Conservation (phyloP, 805 yeast species). For the Pichia exigua region DNA sequence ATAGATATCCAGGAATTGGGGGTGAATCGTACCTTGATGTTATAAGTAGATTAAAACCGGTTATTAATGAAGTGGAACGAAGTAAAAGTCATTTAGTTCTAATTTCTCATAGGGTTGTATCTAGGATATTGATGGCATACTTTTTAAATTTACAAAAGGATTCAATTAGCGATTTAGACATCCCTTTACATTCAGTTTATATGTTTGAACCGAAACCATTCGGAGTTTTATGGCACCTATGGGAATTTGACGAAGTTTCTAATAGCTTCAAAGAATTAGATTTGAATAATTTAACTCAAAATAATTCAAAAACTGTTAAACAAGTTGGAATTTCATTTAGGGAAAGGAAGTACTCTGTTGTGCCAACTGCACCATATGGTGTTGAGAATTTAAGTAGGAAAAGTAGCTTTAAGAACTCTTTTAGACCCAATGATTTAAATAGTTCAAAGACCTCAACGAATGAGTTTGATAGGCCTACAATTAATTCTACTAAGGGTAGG, state of each 20-base stretch:
- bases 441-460: neutral
- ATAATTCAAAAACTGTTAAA: conserved; percentile 50
- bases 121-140: conserved; percentile 80
- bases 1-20: conserved; percentile 94
- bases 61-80: conserved; percentile 88
- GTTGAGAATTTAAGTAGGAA: conserved; percentile 1
- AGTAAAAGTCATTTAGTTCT: conserved; percentile 80
- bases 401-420: conserved; percentile 2
- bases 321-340: conserved; percentile 65
- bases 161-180: conserved; percentile 81
- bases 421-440: neutral
- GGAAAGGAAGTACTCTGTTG: conserved; percentile 64
- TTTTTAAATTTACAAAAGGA: conserved; percentile 76
- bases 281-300: conserved; percentile 26
- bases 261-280: conserved; percentile 73
- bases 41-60: conserved; percentile 78
- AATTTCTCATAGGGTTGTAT: conserved; percentile 85
- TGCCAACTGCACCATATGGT: conserved; percentile 60
- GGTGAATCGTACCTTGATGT: conserved; percentile 96
- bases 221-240: conserved; percentile 89
- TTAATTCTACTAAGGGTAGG: neutral
- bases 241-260: conserved; percentile 70
- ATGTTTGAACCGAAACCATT: conserved; percentile 89
- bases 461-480: neutral
- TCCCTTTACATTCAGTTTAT: conserved; percentile 87